Evolutionary conservation across 2,329 filamentous ascomycete species (phyloP).

Genomic region (Neofusicoccum ribis): DNA sequence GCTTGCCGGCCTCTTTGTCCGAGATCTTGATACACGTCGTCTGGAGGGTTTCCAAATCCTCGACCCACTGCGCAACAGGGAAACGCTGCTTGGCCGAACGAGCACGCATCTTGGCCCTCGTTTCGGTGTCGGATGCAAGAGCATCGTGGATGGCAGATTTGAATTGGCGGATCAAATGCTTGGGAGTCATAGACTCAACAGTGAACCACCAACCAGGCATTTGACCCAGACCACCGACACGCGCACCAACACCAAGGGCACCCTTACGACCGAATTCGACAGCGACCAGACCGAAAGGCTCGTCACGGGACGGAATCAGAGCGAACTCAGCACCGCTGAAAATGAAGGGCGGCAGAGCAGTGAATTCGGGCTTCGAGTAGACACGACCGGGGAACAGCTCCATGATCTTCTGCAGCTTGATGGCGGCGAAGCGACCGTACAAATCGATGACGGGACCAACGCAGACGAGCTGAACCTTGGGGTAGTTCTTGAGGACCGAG

Average conservation of each 20-base stretch:
- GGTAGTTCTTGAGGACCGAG: constrained; percentile 59
- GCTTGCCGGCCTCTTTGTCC: constrained; percentile 4
- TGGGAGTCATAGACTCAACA: constrained; percentile 64
- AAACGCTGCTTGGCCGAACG: constrained; percentile 66
- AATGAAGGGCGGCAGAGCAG: constrained; percentile 64
- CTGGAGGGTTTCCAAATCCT: constrained; percentile 64
- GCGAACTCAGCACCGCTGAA: constrained; percentile 69
- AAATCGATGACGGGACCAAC: constrained; percentile 67
- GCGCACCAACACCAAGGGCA: constrained; percentile 65
- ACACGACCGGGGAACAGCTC: constrained; percentile 65
- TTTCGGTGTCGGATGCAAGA: constrained; percentile 56
- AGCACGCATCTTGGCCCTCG: constrained; percentile 63
- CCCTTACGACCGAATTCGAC: constrained; percentile 70
- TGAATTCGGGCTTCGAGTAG: constrained; percentile 69
- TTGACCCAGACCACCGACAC: constrained; percentile 65
- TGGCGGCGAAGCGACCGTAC: constrained; percentile 66
- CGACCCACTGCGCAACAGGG: constrained; percentile 67
- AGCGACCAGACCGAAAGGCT: constrained; percentile 68
- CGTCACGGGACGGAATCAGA: constrained; percentile 67
- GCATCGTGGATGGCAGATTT: constrained; percentile 64
- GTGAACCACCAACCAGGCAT: constrained; percentile 75
- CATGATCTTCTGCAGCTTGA: constrained; percentile 66
- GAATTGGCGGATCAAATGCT: constrained; percentile 65
- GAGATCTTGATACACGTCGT: constrained; percentile 54
- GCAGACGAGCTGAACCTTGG: constrained; percentile 62